These are phyloP conservation scores for Pythium brachiatum DNA, from an alignment of 352 stramenopile species.

Conservation along the genomic window DNA sequence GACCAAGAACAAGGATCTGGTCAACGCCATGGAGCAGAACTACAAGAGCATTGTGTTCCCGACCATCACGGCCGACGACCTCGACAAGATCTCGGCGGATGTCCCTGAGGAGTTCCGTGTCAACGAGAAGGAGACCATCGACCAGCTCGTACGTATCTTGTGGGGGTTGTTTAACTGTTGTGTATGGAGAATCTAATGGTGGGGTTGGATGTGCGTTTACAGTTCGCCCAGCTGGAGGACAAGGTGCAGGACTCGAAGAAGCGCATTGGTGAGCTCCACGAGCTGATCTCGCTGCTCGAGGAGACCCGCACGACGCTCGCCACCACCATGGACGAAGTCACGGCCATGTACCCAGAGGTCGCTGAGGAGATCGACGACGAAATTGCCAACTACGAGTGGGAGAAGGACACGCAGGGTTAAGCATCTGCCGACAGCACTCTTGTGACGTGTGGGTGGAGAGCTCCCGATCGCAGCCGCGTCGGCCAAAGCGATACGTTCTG, in stretches of 20 bases:
- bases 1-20: slow-evolving; percentile 88
- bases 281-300: slow-evolving; percentile 80
- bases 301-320: slow-evolving; percentile 80
- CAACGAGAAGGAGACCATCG: slow-evolving; percentile 78
- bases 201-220: background rate
- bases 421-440: background rate
- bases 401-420: slow-evolving; percentile 87
- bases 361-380: slow-evolving; percentile 86
- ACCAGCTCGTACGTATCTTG: slow-evolving; percentile 52
- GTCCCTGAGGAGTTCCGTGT: slow-evolving; percentile 54
- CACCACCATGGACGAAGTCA: slow-evolving; percentile 84
- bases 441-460: background rate
- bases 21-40: slow-evolving; percentile 78
- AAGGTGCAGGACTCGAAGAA: slow-evolving; percentile 85
- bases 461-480: slow-evolving; percentile 2
- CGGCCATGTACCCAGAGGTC: slow-evolving; percentile 85
- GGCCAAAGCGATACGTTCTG: slow-evolving; percentile 5
- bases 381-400: slow-evolving; percentile 88
- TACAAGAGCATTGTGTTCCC: slow-evolving; percentile 87
- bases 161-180: background rate
- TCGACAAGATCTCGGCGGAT: slow-evolving; percentile 54
- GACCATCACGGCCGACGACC: slow-evolving; percentile 68
- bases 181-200: background rate
- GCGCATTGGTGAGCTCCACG: slow-evolving; percentile 83
- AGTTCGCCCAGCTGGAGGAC: slow-evolving; percentile 75